Conservation (phyloP, 768 basidiomycete genomes). For the Termitomyces bulborhizus region DNA sequence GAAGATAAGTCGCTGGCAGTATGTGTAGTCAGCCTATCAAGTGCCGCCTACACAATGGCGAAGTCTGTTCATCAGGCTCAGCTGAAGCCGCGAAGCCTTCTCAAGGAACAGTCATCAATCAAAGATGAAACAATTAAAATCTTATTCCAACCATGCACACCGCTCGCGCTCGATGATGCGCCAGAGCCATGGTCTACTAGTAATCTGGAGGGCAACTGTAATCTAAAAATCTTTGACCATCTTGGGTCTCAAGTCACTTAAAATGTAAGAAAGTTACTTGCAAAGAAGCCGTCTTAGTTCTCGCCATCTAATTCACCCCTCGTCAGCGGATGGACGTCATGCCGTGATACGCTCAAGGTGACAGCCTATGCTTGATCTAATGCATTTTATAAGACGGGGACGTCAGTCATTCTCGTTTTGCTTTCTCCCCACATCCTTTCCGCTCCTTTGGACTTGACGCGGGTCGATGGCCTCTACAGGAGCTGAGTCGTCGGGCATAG, state of each 20-base stretch:
- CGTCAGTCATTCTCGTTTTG: not conserved
- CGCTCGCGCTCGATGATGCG: not conserved
- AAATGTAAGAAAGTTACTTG: not conserved
- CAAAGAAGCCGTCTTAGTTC: not conserved
- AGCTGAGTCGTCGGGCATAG: conserved; percentile 7
- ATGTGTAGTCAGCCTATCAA: not conserved
- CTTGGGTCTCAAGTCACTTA: too few species aligned
- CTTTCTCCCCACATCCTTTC: not conserved
- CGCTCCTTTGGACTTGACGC: not conserved
- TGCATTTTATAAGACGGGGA: not conserved
- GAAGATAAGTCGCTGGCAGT: too few species aligned
- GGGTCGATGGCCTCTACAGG: not conserved
- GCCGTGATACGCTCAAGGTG: not conserved
- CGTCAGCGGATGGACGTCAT: not conserved
- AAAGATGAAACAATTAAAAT: not conserved
- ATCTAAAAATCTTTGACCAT: too few species aligned
- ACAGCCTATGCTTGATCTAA: not conserved
- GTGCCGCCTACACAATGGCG: not conserved
- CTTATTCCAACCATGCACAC: not conserved
- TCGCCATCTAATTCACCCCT: not conserved
- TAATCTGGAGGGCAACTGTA: too few species aligned
- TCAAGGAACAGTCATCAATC: not conserved
- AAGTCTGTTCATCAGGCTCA: not conserved
- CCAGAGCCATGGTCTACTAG: not conserved
- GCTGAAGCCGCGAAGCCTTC: not conserved